These are phyloP conservation scores for Leccinum huronense DNA, from an alignment of 1,284 basidiomycete genomes.

Conservation along the genomic window DNA sequence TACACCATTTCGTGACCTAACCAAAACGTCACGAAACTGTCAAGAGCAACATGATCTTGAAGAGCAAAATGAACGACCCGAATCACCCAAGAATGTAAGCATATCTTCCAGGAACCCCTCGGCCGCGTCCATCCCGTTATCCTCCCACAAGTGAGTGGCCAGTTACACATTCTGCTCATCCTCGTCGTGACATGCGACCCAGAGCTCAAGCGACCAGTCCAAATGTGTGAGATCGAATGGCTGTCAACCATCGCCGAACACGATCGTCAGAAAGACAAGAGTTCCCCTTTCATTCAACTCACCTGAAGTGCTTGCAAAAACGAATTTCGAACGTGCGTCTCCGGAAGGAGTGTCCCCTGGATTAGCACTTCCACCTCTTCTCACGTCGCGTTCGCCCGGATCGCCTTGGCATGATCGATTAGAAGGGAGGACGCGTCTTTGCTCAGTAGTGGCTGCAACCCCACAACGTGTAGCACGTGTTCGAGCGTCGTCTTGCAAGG, in stretches of 20 bases:
- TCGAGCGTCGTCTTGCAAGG: conserved; percentile 73
- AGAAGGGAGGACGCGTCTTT: conserved; percentile 87
- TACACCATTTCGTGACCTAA: conserved; percentile 79
- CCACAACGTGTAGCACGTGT: conserved; percentile 74
- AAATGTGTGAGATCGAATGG: conserved; percentile 94
- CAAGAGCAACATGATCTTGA: neutral
- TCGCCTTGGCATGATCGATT: conserved; percentile 81
- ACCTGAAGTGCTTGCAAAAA: conserved; percentile 92
- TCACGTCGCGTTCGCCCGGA: conserved; percentile 61
- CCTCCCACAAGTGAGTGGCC: conserved; percentile 88
- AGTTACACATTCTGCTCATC: conserved; percentile 90
- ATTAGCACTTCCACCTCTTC: conserved; percentile 72
- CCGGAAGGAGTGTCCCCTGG: conserved; percentile 77
- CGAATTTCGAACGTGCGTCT: conserved; percentile 86
- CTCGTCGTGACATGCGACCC: conserved; percentile 88
- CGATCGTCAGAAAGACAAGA: conserved; percentile 31
- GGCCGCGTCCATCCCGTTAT: conserved; percentile 91
- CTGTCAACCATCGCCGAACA: conserved; percentile 39
- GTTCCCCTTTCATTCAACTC: neutral
- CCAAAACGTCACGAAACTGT: neutral
- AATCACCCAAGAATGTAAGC: conserved; percentile 66
- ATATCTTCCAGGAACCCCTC: conserved; percentile 68
- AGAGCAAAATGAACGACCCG: too few species aligned
- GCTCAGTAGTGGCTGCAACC: conserved; percentile 76
- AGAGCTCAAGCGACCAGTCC: conserved; percentile 89